phyloP scores from a whole-genome alignment of 2,329 filamentous ascomycete genomes.

The Aspergillus sp. region DNA sequence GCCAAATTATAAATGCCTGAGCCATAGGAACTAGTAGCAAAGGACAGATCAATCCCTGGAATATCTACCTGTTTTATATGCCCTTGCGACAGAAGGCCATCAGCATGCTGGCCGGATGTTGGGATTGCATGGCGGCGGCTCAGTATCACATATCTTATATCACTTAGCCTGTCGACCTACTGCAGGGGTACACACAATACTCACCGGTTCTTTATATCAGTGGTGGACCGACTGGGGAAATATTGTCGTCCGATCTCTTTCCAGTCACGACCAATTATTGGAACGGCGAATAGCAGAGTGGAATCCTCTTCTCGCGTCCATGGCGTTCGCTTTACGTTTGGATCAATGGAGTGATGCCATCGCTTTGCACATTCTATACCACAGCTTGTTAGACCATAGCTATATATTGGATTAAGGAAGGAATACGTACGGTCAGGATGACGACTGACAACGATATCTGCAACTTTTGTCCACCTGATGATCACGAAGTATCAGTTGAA shows the following conservation, averaged over 20 bases:
- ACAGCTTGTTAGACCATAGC: neutral
- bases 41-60: neutral
- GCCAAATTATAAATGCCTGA: too few species aligned
- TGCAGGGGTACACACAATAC: too few species aligned
- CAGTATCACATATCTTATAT: conserved; percentile 1
- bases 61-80: too few species aligned
- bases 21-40: too few species aligned
- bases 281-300: neutral
- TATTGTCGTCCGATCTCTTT: neutral
- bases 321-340: neutral
- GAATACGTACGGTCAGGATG: conserved; percentile 3
- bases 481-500: neutral
- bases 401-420: too few species aligned
- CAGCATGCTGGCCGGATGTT: neutral
- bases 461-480: conserved; percentile 3
- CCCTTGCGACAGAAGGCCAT: neutral
- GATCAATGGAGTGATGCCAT: conserved; percentile 4
- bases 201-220: conserved; percentile 9
- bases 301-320: neutral
- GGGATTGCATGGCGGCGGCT: neutral
- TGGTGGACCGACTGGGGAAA: neutral
- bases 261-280: neutral
- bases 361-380: conserved; percentile 5
- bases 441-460: neutral
- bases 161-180: too few species aligned